Base-by-base conservation (phyloP, 768 basidiomycete genomes). In the Mycena albidolilacea region DNA sequence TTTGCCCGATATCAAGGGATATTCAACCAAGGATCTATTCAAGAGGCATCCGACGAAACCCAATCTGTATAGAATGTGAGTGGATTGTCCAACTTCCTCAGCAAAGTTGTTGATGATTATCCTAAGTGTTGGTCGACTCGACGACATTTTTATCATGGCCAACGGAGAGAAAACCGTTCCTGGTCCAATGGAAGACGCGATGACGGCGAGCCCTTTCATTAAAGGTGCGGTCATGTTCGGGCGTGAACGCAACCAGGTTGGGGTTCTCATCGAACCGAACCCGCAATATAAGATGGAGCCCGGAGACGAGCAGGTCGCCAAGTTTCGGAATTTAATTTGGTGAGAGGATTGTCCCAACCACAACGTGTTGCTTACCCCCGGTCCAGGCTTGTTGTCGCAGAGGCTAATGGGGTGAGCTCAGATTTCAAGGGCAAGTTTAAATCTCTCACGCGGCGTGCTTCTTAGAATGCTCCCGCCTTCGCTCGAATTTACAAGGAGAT, bases 401-500 rank as follows among this genome's bases (percentile, higher is more conserved):
- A 86, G 41, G 87, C 87, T 5, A 89, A 89, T 77, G 78, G 38
- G 71, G 71, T 72, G 7, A 21, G 52, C 38, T 55, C 8, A 30
- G 3, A 19, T 39, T 58, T 35, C 10, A 19, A n/a, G 2, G 0
- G 17, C 12, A 0, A 37, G 2, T 8, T 5, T 35, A 9, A 2
- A 7, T 5, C 41, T 9, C 48, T 66, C 23, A 78, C 10, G 19
- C 8, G 17, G 11, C 11, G 12, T 69, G 21, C 21, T 15, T 6
- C 4, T 1, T 23, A 70, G 55, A 77, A 80, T 19, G 83, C 84
- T 5, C 88, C 89, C 0, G 69, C 80, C 5, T 87, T 85, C 70
- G 86, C 84, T 67, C 81, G 83, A 19, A 82, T 89, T 10, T 88
- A 88, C 78, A 87, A 87, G 67, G 87, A 90, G 73, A 85, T 90